Evolutionary conservation across 441 rosid species (phyloP), one percentile per base, ranked within the genome.

Genomic region (Populus trichocarpa): DNA sequence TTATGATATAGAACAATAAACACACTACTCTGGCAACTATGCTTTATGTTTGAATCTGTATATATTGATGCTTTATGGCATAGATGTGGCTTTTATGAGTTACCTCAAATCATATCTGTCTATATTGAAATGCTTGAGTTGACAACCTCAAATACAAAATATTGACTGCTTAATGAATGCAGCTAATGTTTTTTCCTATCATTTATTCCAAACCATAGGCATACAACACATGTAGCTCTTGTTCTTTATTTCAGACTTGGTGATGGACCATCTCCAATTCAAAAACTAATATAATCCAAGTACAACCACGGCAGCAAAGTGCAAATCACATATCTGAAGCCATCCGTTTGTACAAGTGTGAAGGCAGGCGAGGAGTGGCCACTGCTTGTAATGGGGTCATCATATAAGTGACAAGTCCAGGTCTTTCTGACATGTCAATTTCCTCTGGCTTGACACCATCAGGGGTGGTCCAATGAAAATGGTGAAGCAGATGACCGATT

Each of bases 381-480:
- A 87, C 82, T 1, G 94, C 95, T 64, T 90, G 90, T 72, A 93
- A 50, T 5, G 98, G 92, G 0, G 87, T 87, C 46, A 76, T 73
- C 98, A 95, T 95, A 81, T 85, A 95, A 50, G 95, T 90, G 61
- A 93, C 99, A 2, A 93, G 72, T 74, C 99, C 98, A 5, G 97
- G 99, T 80, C 79, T 95, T 80, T 93, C 99, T 1, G 89, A 79
- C 96, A 93, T 84, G 84, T 91, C 92, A 28, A 91, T 89, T 33
- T 93, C 96, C 69, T 91, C 93, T 0, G 90, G 83, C 81, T 82
- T 86, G 36, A 86, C 30, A 23, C 95, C 96, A 66, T 85, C 84
- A 0, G 92, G 80, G 0, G 95, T 93, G 32, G 84, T 82, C 99
- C 98, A 93, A 23, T 70, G 63, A 59, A 93, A 95, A 82, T 95